A percentile compares a stretch with the other conserved stretches of the same genome.
phyloP scores from a whole-genome alignment of 306 rosid species.

The Pyrus communis region DNA sequence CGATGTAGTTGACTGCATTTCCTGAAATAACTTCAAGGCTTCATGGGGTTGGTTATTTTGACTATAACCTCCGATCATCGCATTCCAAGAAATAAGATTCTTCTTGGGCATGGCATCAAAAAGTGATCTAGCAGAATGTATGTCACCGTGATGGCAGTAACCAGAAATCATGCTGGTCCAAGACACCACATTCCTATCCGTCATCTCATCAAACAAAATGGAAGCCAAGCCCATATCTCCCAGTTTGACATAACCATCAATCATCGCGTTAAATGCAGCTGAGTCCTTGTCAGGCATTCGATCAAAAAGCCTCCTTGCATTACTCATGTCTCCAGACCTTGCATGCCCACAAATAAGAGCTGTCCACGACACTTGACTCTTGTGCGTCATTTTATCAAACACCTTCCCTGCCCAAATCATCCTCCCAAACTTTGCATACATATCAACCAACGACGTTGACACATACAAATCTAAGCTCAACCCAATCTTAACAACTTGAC shows the following conservation, averaged over 20 bases:
- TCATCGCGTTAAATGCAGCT: constrained; percentile 47
- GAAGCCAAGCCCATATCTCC: constrained; percentile 45
- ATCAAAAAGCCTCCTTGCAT: constrained; percentile 52
- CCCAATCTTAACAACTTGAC: constrained; percentile 40
- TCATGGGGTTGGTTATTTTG: constrained; percentile 37
- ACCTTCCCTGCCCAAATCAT: constrained; percentile 40
- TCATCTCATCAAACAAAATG: constrained; percentile 47
- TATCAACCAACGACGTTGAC: constrained; percentile 52
- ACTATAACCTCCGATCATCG: constrained; percentile 72
- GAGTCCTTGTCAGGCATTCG: constrained; percentile 46
- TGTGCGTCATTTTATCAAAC: constrained; percentile 54
- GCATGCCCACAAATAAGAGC: constrained; percentile 57
- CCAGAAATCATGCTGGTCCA: constrained; percentile 71
- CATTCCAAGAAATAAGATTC: constrained; percentile 58
- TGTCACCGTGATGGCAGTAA: constrained; percentile 41
- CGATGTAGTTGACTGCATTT: constrained; percentile 28
- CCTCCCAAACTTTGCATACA: constrained; percentile 47
- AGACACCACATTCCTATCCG: constrained; percentile 44
- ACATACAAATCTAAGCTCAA: constrained; percentile 43
- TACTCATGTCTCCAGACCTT: constrained; percentile 45
- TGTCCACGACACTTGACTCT: constrained; percentile 53
- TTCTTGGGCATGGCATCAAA: constrained; percentile 59
- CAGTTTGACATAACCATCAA: constrained; percentile 54
- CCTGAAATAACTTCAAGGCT: constrained; percentile 49
- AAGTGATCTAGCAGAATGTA: constrained; percentile 40